Evolutionary conservation across 108 stramenopile genomes (phyloP).

Genomic region (Fistulifera solaris): DNA sequence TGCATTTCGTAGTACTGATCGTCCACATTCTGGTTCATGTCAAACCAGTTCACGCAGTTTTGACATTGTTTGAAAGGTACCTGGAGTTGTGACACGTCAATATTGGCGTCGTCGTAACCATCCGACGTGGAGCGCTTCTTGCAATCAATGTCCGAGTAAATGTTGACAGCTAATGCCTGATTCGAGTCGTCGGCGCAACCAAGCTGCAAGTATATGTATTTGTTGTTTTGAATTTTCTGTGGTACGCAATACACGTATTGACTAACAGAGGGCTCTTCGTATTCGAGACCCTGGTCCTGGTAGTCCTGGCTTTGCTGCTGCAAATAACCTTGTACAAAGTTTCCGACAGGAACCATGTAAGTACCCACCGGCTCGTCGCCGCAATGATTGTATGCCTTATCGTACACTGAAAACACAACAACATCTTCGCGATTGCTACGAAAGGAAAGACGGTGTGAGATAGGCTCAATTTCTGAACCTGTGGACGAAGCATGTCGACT

Average conservation of each 20-base stretch:
- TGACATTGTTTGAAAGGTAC: slow-evolving; percentile 64
- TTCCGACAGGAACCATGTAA: slow-evolving; percentile 52
- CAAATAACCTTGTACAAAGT: slow-evolving; percentile 62
- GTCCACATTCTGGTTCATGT: slow-evolving; percentile 71
- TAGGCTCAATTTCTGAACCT: not conserved
- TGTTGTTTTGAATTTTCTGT: slow-evolving; percentile 22
- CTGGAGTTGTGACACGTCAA: slow-evolving; percentile 48
- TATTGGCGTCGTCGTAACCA: slow-evolving; percentile 53
- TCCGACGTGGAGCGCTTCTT: slow-evolving; percentile 19
- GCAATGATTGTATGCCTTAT: slow-evolving; percentile 64
- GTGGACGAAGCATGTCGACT: slow-evolving; percentile 11
- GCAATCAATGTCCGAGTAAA: slow-evolving; percentile 68
- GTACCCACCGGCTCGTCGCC: slow-evolving; percentile 61
- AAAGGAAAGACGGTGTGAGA: slow-evolving; percentile 13
- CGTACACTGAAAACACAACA: slow-evolving; percentile 64
- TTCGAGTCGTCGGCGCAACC: slow-evolving; percentile 43
- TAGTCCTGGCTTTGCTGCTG: slow-evolving; percentile 43
- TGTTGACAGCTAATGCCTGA: slow-evolving; percentile 51
- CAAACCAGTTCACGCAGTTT: slow-evolving; percentile 75
- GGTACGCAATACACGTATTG: slow-evolving; percentile 50
- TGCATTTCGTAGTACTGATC: slow-evolving; percentile 73
- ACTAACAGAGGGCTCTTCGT: slow-evolving; percentile 45
- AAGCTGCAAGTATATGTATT: slow-evolving; percentile 35
- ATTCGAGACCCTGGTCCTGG: slow-evolving; percentile 47
- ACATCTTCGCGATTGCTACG: slow-evolving; percentile 52